Conservation (phyloP, 2,329 filamentous ascomycete genomes). For the Talaromyces funiculosus region DNA sequence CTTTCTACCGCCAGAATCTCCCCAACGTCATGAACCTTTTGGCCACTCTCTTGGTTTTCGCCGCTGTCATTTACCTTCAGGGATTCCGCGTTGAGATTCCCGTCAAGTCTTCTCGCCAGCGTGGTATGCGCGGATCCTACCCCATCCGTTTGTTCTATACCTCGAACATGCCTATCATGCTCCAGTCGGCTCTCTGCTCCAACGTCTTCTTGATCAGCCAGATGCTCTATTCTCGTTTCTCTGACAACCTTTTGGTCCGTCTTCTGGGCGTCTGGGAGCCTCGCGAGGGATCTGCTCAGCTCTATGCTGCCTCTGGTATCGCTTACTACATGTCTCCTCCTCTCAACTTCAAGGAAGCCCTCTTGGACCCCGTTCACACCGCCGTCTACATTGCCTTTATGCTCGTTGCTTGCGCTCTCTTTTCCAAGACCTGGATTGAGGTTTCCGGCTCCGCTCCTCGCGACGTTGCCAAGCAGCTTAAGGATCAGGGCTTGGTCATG, state of each 20-base stretch:
- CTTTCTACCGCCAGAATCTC: constrained; percentile 98
- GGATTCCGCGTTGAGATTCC: constrained; percentile 99
- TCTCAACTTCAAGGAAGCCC: constrained; percentile 93
- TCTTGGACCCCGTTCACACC: constrained; percentile 95
- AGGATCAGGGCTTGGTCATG: constrained; percentile 99
- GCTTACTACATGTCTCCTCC: constrained; percentile 99
- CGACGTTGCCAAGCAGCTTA: constrained; percentile 98
- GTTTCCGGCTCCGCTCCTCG: constrained; percentile 96
- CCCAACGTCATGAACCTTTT: constrained; percentile 99
- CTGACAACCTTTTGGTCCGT: constrained; percentile 95
- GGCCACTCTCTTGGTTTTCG: constrained; percentile 87
- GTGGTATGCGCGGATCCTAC: constrained; percentile 96
- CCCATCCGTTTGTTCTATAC: constrained; percentile 99
- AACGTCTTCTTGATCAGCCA: constrained; percentile 99
- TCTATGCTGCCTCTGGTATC: constrained; percentile 85
- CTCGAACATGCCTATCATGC: constrained; percentile 99
- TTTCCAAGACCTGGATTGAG: constrained; percentile 99
- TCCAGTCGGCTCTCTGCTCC: constrained; percentile 96
- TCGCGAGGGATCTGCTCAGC: constrained; percentile 87
- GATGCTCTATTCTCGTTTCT: constrained; percentile 99
- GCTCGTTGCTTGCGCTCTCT: constrained; percentile 93
- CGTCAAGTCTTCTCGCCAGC: constrained; percentile 98
- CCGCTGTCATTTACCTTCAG: constrained; percentile 97
- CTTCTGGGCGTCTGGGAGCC: constrained; percentile 98
- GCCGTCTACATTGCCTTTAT: constrained; percentile 95